Evolutionary conservation across 305 asterid genomes (phyloP).

Genomic region (Withania somnifera): DNA sequence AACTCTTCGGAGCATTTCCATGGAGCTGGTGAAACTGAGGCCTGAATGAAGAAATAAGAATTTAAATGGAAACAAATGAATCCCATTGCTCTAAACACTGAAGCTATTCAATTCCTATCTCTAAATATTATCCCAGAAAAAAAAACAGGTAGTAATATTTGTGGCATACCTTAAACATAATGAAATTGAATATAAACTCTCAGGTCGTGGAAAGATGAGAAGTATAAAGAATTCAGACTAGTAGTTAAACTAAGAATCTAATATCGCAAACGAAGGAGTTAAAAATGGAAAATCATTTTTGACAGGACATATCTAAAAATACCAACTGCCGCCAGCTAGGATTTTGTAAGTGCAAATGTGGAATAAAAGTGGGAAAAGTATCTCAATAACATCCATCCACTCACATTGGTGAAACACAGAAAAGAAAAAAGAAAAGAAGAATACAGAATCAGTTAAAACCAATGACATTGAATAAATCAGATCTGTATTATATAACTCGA

Average conservation of each 20-base stretch:
- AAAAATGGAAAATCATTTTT: not conserved
- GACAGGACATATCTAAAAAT: not conserved
- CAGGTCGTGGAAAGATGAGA: not conserved
- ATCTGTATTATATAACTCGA: not conserved
- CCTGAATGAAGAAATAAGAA: constrained; percentile 29
- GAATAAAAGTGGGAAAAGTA: not conserved
- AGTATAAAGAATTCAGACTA: not conserved
- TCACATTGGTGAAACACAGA: not conserved
- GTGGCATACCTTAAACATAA: not conserved
- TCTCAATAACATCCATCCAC: not conserved
- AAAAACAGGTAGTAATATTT: not conserved
- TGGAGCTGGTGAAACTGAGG: constrained; percentile 73
- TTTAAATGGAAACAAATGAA: not conserved
- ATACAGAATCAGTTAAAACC: not conserved
- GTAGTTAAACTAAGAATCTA: not conserved
- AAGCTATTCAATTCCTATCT: not conserved
- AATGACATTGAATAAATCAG: not conserved
- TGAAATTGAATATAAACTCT: not conserved
- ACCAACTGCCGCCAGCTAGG: not conserved
- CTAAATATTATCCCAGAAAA: not conserved
- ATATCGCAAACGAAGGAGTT: too few relatives aligned
- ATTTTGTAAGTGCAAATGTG: not conserved
- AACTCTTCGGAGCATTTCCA: constrained; percentile 97
- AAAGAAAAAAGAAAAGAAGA: not conserved
- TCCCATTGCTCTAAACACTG: not conserved